A percentile compares a stretch with the other conserved stretches of the same genome.
These are phyloP conservation scores for Fusarium sambucinum DNA, from an alignment of 2,329 filamentous ascomycete genomes.

Conservation along the genomic window DNA sequence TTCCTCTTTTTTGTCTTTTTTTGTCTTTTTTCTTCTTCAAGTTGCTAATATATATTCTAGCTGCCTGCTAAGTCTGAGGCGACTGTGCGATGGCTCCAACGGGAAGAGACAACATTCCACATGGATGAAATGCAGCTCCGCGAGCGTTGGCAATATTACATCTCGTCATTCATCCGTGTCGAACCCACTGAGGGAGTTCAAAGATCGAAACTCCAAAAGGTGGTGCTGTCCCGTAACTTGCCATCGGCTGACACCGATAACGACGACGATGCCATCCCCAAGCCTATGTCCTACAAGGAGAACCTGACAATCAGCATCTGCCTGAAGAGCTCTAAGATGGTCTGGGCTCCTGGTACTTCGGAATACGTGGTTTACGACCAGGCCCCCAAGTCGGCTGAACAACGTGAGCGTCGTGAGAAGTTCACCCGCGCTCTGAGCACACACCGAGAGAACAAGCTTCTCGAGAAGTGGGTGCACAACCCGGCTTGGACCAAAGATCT, in stretches of 20 bases:
- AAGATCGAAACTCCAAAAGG: conserved; percentile 73
- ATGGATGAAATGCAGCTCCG: conserved; percentile 87
- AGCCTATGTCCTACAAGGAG: conserved; percentile 72
- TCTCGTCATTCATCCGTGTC: conserved; percentile 88
- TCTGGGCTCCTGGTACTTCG: conserved; percentile 77
- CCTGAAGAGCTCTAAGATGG: conserved; percentile 81
- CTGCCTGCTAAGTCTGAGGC: conserved; percentile 76
- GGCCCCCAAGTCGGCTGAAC: conserved; percentile 75
- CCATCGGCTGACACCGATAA: conserved; percentile 71
- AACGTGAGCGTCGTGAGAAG: conserved; percentile 63
- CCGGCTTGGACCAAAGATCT: conserved; percentile 83
- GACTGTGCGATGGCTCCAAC: conserved; percentile 77
- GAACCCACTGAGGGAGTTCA: conserved; percentile 87
- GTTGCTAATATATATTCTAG: conserved; percentile 61
- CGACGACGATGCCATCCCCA: conserved; percentile 72
- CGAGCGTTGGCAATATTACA: conserved; percentile 93
- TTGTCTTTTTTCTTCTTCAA: no score
- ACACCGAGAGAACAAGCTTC: conserved; percentile 76
- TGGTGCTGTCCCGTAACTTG: conserved; percentile 78
- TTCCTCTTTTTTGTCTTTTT: no score
- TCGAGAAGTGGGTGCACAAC: conserved; percentile 86
- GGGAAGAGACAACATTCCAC: conserved; percentile 82
- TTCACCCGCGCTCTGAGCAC: conserved; percentile 66
- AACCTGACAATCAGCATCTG: conserved; percentile 79
- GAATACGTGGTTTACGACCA: conserved; percentile 81